Conservation (phyloP, 345 rosid genomes). For the Salix caprea region DNA sequence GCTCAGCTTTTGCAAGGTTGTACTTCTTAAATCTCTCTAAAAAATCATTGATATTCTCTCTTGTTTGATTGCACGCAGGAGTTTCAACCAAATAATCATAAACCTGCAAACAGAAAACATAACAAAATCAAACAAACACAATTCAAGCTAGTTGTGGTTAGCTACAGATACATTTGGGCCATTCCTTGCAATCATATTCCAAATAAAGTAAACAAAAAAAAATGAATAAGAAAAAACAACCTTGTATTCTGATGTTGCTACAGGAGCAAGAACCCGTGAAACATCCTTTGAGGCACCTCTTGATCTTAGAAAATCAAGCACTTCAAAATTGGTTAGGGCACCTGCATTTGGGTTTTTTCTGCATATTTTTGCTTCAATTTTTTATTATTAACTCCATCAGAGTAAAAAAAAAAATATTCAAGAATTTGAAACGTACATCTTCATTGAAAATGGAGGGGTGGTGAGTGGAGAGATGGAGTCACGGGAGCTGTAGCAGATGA, state of each 20-base stretch:
- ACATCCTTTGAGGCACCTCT: constrained; percentile 71
- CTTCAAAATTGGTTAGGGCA: constrained; percentile 69
- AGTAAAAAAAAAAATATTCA: background rate
- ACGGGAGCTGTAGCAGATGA: no score
- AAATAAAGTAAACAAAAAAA: background rate
- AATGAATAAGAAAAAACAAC: constrained; percentile 22
- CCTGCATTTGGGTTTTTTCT: constrained; percentile 74
- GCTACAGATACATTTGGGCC: no score
- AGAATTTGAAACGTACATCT: constrained; percentile 8
- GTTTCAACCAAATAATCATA: constrained; percentile 62
- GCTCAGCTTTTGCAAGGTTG: constrained; percentile 73
- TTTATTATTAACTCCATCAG: background rate
- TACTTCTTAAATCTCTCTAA: constrained; percentile 49
- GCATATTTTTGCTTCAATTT: constrained; percentile 8
- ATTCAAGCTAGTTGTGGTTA: background rate
- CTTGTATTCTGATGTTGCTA: constrained; percentile 66
- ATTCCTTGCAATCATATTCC: background rate
- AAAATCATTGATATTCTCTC: constrained; percentile 47
- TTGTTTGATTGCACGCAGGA: constrained; percentile 54
- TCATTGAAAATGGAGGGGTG: background rate
- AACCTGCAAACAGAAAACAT: constrained; percentile 37
- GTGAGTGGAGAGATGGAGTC: no score
- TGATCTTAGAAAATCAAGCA: constrained; percentile 55
- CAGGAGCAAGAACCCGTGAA: constrained; percentile 56
- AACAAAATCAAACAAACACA: background rate